Evolutionary conservation across 805 yeast species (phyloP).

Genomic region (Wickerhamiella alocasiicola): DNA sequence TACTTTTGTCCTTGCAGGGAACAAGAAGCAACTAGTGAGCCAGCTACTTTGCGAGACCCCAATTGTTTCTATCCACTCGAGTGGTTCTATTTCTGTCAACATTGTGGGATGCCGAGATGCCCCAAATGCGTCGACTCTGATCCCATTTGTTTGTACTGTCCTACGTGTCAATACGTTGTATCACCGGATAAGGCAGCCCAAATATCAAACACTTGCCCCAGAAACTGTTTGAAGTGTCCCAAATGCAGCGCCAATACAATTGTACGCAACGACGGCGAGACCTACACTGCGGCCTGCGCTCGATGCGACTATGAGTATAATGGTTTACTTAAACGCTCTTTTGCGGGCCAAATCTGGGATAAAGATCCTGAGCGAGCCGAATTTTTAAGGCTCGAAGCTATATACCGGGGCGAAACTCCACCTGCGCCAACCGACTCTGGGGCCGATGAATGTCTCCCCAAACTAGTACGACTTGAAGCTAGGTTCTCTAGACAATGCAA

Average conservation of each 20-base stretch:
- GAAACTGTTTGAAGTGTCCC: conserved; percentile 30
- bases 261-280: conserved; percentile 8
- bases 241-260: conserved; percentile 21
- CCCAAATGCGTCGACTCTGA: conserved; percentile 28
- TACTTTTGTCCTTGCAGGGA: conserved; percentile 15
- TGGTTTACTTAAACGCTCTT: conserved; percentile 13
- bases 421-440: not conserved
- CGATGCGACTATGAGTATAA: conserved; percentile 19
- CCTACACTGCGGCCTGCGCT: conserved; percentile 18
- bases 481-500: conserved; percentile 24
- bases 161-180: conserved; percentile 27
- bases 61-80: conserved; percentile 21
- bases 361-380: not conserved
- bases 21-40: conserved; percentile 11
- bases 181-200: conserved; percentile 21
- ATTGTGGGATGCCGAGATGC: conserved; percentile 28
- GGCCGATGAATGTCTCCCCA: conserved; percentile 17
- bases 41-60: conserved; percentile 18
- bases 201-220: conserved; percentile 22
- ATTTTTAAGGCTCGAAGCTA: conserved; percentile 5
- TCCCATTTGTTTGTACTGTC: conserved; percentile 28
- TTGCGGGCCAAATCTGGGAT: conserved; percentile 12
- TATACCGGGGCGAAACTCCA: not conserved
- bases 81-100: conserved; percentile 28
- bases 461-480: conserved; percentile 21